Base-by-base conservation (phyloP, 441 rosid genomes). In the Pelargonium cotyledonis region DNA sequence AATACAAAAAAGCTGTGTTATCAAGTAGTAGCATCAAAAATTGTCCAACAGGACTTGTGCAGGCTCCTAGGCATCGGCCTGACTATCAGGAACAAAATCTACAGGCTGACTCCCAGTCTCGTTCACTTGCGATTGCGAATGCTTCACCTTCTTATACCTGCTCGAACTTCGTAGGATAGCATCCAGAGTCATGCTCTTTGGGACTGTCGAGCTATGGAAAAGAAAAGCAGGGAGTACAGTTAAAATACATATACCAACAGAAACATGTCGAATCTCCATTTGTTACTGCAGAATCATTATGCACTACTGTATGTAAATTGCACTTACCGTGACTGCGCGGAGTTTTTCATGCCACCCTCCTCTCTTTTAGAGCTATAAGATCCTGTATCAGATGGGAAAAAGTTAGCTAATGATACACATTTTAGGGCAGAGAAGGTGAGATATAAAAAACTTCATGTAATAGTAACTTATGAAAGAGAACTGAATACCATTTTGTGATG, bases 141-240 rank as follows among this genome's bases (percentile, higher is more conserved):
- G 77, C 77, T 80, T 85, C 41, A 87, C 88, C 68, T 77, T 81
- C 77, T 85, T 85, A 79, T 70, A 87, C 9, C 84, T 76, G 73
- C 77, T 82, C 16, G 89, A 86, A 67, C 80, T 79, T 76, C 77
- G 78, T 46, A 86, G 71, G 72, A 85, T 76, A 51, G 57, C 49
- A 49, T 76, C 79, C 76, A 87, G 71, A 19, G 82, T 68, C 75
- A 81, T 47, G 75, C 51, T 69, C 72, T 63, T 49, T 26, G 63
- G 68, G 46, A 68, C 81, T 15, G 77, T 57, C 43, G 70, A 57
- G 61, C 89, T 82, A 35, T n/a, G 66, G 10, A 11, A 68, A n/a
- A 10, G 7, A 16, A 67, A 40, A 16, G 6, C 49, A 26, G 18
- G 1, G 55, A 49, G 2, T 5, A 49, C 9, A 49, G 5, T 10